Evolutionary conservation across 192 early-diverging fungal species (phyloP), one percentile per base, ranked within the genome.

Genomic region (Linnemannia elongata): DNA sequence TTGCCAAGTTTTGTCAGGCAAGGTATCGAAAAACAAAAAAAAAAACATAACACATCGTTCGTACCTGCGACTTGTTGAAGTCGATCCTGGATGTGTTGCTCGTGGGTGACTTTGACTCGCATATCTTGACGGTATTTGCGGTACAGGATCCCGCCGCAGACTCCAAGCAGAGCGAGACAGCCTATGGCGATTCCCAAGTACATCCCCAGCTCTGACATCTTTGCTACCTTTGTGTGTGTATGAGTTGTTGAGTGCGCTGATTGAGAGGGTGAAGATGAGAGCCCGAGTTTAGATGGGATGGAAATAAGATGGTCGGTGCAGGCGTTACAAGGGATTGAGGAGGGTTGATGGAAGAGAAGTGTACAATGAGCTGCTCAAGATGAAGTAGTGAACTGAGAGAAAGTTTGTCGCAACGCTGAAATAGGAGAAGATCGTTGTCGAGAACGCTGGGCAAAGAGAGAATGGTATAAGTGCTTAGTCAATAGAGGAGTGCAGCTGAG

Each of bases 21-120:
- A n/a, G n/a, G n/a, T n/a, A n/a, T n/a, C n/a, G n/a, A n/a, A n/a
- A n/a, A n/a, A n/a, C n/a, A n/a, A n/a, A n/a, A n/a, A n/a, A n/a
- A n/a, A n/a, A n/a, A n/a, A n/a, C n/a, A n/a, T n/a, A n/a, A n/a
- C n/a, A n/a, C n/a, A n/a, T n/a, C n/a, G n/a, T n/a, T n/a, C 27
- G 4, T 87, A 87, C 85, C 79, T 22, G 72, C 80, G 27, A 78
- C 76, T 63, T 78, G 79, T 24, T 80, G 84, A n/a, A 78, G 39
- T 39, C 76, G 85, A 20, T 78, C 63, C 24, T 42, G 79, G 30
- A 55, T 39, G 42, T 63, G 35, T 38, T 57, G 75, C 57, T 86
- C 78, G 3, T 8, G 15, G 9, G 42, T 33, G 13, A 20, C n/a
- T 2, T 36, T 27, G 0, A 71, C 47, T 22, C 55, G 79, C 20